Evolutionary conservation across 495 filamentous ascomycete genomes (phyloP).

Genomic region (Podospora pseudopauciseta): DNA sequence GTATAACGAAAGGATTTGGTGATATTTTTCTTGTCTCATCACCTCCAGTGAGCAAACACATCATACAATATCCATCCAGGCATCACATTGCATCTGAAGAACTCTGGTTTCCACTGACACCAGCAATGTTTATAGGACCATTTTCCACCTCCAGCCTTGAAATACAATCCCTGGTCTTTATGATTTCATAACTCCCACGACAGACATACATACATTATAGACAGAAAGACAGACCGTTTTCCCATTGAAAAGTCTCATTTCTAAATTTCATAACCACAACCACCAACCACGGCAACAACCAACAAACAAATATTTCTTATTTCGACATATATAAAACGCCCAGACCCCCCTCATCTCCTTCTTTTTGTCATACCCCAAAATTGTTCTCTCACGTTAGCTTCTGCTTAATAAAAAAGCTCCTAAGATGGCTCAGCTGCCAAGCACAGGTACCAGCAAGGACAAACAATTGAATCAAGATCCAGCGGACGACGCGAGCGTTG

Average conservation of each 20-base stretch:
- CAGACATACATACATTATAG: not conserved
- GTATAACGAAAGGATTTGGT: not conserved
- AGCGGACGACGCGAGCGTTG: conserved; percentile 88
- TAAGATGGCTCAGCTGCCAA: conserved; percentile 93
- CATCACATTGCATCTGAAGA: not conserved
- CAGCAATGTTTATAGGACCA: not conserved
- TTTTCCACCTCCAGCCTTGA: not conserved
- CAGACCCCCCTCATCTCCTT: not conserved
- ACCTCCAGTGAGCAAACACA: not conserved
- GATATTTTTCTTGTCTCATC: not conserved
- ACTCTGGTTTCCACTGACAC: not conserved
- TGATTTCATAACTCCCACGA: not conserved
- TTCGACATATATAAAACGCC: not conserved
- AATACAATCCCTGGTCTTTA: not conserved
- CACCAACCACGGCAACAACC: too few species aligned
- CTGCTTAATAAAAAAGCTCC: conserved; percentile 99
- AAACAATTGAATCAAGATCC: conserved; percentile 85
- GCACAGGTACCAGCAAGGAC: conserved; percentile 90
- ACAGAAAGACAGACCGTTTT: not conserved
- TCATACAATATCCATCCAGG: too few species aligned
- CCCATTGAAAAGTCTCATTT: not conserved
- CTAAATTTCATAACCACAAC: not conserved
- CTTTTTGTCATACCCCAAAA: not conserved
- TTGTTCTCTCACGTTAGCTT: conserved; percentile 68
- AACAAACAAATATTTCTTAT: not conserved